Conservation (phyloP, 768 basidiomycete species). For the Leccinum subtestaceum region DNA sequence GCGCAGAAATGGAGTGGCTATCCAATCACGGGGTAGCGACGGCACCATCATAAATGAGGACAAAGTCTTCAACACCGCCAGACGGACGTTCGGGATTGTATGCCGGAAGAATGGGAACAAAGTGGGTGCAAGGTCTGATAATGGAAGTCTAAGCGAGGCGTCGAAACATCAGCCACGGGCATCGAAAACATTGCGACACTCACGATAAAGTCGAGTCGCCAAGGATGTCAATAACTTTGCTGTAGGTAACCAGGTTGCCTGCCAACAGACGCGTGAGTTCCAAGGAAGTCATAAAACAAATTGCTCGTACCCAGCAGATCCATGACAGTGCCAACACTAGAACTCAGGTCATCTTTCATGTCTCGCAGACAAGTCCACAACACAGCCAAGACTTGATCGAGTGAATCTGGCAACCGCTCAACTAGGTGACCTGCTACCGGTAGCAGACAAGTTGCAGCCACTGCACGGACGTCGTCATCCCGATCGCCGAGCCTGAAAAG, state of each 20-base stretch:
- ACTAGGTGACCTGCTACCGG: constrained; percentile 87
- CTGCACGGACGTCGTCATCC: constrained; percentile 95
- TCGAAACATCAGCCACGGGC: constrained; percentile 2
- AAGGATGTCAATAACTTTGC: constrained; percentile 73
- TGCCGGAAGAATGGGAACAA: constrained; percentile 97
- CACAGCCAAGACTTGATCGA: constrained; percentile 74
- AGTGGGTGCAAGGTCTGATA: constrained; percentile 80
- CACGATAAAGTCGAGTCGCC: constrained; percentile 69
- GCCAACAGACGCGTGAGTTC: constrained; percentile 4
- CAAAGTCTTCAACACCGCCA: constrained; percentile 88
- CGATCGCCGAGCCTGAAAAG: constrained; percentile 72
- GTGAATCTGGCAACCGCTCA: constrained; percentile 63
- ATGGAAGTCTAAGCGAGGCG: constrained; percentile 54
- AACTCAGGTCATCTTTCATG: constrained; percentile 96
- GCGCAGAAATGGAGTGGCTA: constrained; percentile 69
- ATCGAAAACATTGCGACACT: constrained; percentile 30
- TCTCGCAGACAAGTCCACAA: constrained; percentile 88
- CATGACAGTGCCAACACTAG: constrained; percentile 97
- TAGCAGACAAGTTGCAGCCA: constrained; percentile 87
- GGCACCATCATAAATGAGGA: constrained; percentile 80
- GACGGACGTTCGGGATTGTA: constrained; percentile 88
- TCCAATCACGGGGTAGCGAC: constrained; percentile 77
- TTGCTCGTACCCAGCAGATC: constrained; percentile 75
- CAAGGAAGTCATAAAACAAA: neutral
- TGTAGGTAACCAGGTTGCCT: constrained; percentile 83